A percentile compares a stretch with the other conserved stretches of the same genome.
Evolutionary conservation across 305 asterid genomes (phyloP).

Genomic region (Fraxinus angustifolia): DNA sequence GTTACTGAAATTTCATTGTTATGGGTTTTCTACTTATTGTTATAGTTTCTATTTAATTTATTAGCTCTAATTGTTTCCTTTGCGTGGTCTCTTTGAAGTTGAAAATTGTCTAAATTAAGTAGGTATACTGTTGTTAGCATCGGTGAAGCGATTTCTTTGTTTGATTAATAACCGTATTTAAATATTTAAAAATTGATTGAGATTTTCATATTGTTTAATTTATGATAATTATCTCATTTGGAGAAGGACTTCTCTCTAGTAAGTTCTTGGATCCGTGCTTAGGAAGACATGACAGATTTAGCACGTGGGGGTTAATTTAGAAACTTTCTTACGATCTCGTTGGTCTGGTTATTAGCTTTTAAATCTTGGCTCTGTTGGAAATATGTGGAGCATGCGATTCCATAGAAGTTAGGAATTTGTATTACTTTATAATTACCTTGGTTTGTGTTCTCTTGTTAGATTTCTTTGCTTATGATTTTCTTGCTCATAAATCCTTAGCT

Average conservation of each 20-base stretch:
- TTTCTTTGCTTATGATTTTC: neutral
- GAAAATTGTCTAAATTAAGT: neutral
- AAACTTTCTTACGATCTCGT: neutral
- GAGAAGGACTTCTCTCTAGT: neutral
- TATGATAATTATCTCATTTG: neutral
- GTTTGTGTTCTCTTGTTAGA: neutral
- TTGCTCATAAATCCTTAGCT: neutral
- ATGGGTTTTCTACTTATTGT: neutral
- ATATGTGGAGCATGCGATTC: neutral
- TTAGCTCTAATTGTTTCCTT: neutral
- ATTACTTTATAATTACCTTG: neutral
- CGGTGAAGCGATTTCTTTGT: neutral
- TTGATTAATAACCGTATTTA: neutral
- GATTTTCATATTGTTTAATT: neutral
- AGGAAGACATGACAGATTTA: neutral
- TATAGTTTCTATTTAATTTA: neutral
- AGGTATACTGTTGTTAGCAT: neutral
- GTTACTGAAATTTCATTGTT: neutral
- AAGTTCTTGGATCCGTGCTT: neutral
- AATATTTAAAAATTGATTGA: neutral
- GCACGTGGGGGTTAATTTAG: neutral
- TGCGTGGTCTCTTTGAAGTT: constrained; percentile 2
- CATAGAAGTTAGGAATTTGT: neutral
- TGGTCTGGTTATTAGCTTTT: neutral
- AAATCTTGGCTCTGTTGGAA: neutral